phyloP scores from a whole-genome alignment of 2,329 filamentous ascomycete genomes.

The Phialemoniopsis sp. region DNA sequence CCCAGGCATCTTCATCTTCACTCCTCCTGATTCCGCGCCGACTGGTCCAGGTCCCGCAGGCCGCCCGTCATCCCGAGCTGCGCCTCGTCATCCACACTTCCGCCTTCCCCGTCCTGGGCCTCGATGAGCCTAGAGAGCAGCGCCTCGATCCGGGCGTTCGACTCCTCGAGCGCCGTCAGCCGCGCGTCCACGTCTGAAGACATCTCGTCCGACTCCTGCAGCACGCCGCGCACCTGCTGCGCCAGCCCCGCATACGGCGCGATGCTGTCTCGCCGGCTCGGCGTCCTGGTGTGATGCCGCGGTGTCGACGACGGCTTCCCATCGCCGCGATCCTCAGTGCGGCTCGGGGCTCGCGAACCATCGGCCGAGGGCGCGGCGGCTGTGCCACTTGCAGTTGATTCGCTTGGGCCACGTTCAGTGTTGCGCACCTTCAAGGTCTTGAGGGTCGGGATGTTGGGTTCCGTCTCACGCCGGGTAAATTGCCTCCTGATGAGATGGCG shows the following conservation, averaged over 20 bases:
- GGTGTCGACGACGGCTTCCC: slow-evolving; percentile 1
- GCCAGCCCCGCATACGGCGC: slow-evolving; percentile 45
- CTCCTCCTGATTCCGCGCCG: slow-evolving; percentile 4
- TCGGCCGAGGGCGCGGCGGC: background rate
- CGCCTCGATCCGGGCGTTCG: slow-evolving; percentile 31
- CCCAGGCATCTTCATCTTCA: no score
- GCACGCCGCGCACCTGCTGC: slow-evolving; percentile 44
- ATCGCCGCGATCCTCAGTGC: background rate
- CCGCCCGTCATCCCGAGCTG: slow-evolving; percentile 9
- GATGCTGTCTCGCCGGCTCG: slow-evolving; percentile 51
- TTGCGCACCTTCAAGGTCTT: no score
- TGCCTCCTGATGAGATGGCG: slow-evolving; percentile 54
- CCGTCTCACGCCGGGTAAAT: slow-evolving; percentile 41
- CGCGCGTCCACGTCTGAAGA: slow-evolving; percentile 39
- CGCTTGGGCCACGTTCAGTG: no score
- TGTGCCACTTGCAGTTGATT: background rate
- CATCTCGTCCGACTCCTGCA: slow-evolving; percentile 31
- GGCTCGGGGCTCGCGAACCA: background rate
- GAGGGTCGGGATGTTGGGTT: no score
- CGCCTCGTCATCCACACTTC: slow-evolving; percentile 1
- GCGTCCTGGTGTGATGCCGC: slow-evolving; percentile 15
- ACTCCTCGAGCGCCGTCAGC: slow-evolving; percentile 45
- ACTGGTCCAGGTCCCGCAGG: slow-evolving; percentile 12
- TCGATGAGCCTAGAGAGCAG: slow-evolving; percentile 19
- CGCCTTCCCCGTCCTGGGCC: slow-evolving; percentile 1